Percentiles rank a stretch among this genome's conserved stretches.
These are phyloP conservation scores for Kurtzmaniella cleridarum DNA, from an alignment of 805 yeast species.

Conservation along the genomic window DNA sequence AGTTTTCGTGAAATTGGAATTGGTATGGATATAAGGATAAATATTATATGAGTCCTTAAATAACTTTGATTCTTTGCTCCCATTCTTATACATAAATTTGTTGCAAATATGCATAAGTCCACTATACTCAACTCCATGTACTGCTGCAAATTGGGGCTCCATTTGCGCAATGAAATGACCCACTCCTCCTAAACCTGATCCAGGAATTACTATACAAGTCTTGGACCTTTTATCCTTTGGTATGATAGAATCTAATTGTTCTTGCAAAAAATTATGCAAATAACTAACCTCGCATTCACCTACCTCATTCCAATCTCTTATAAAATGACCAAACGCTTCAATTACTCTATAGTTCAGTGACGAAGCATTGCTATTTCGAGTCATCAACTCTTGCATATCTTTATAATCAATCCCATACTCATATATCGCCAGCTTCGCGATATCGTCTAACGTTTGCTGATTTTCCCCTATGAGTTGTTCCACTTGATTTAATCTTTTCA, in stretches of 20 bases:
- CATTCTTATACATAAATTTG: constrained; percentile 42
- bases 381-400: constrained; percentile 19
- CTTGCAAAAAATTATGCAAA: constrained; percentile 45
- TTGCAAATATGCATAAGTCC: constrained; percentile 71
- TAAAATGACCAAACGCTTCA: constrained; percentile 69
- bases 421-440: constrained; percentile 41
- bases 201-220: constrained; percentile 70
- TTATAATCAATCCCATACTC: constrained; percentile 39
- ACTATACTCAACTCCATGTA: constrained; percentile 74
- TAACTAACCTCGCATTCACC: constrained; percentile 50
- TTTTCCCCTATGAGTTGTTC: constrained; percentile 47
- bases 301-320: constrained; percentile 67
- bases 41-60: constrained; percentile 13
- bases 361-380: constrained; percentile 9
- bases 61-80: not conserved
- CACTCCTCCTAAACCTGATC: constrained; percentile 79
- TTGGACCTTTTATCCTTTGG: constrained; percentile 22
- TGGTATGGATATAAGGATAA: constrained; percentile 55
- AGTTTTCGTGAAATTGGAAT: constrained; percentile 54
- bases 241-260: constrained; percentile 33
- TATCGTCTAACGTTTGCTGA: constrained; percentile 37
- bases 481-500: constrained; percentile 43
- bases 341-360: constrained; percentile 35
- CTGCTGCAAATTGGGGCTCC: constrained; percentile 36
- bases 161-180: constrained; percentile 53